Base-by-base conservation (phyloP, 192 early-diverging fungal species). In the Rhizophagus clarus region DNA sequence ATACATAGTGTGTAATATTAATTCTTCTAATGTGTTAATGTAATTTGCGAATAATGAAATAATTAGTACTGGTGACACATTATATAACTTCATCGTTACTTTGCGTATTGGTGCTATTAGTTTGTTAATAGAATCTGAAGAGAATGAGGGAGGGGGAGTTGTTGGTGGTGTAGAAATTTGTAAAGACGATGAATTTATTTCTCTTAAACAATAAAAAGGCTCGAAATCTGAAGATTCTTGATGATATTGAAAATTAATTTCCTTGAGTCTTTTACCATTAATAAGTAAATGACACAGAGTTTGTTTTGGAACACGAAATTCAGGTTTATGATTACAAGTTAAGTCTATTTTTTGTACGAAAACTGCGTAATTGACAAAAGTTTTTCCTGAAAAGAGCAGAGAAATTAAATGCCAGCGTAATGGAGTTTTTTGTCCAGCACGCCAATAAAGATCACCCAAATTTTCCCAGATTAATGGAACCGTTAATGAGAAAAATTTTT, bases 221-320 rank as follows among this genome's bases (percentile, higher is more conserved):
- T 69, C 20, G 20, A 45, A 45, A 45, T 2, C 9, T n/a, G 31
- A 40, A 22, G 67, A 40, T 69, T 69, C 67, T 69, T 40, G 12
- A 40, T 69, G 32, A 69, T 69, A 69, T 20, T 69, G 28, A 34
- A 69, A 69, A 40, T 29, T 31, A 20, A 69, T 40, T 37, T 69
- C 67, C 22, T 22, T 17, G n/a, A 56, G 51, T 22, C 20, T 56
- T 22, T 4, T 56, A 56, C 51, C 51, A 22, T n/a, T 17, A 20
- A 56, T 56, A 22, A 56, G 51, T 56, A 56, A 20, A 56, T 56
- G 51, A 22, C 4, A 1, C n/a, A 56, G n/a, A 56, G 51, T 56
- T 56, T 56, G 5, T 22, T 56, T 56, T 56, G 51, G 17, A 22
- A 56, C 20, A 20, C 51, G 51, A 56, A 56, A 56, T 7, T 17